Evolutionary conservation across 768 basidiomycete species (phyloP).

Genomic region (Rhizopogon vesiculosus): DNA sequence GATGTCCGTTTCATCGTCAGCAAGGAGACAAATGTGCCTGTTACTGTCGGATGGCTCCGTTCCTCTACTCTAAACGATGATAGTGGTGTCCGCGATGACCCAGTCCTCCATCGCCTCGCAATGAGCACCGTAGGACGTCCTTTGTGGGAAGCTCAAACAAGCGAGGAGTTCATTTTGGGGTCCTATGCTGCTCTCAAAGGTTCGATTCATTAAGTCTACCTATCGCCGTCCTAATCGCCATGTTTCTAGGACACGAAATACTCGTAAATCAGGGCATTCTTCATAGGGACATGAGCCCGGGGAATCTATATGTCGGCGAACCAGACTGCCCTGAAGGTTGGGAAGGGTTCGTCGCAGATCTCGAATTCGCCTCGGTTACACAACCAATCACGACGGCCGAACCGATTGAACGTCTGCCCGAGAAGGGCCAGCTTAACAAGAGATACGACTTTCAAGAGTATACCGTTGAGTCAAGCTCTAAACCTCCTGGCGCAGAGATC

Average conservation of each 20-base stretch:
- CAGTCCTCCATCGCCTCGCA: conserved; percentile 13
- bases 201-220: neutral
- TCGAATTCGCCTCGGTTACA: neutral
- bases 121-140: conserved; percentile 14
- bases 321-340: neutral
- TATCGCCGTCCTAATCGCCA: neutral
- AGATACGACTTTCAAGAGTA: neutral
- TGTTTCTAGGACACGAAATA: neutral
- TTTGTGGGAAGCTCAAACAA: conserved; percentile 9
- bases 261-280: neutral
- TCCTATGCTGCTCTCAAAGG: neutral
- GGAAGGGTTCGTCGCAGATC: neutral
- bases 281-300: conserved; percentile 3
- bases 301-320: neutral
- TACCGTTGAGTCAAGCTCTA: neutral
- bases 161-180: neutral
- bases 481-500: neutral
- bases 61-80: neutral
- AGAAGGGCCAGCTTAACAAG: neutral
- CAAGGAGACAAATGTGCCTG: neutral
- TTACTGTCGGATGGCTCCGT: neutral
- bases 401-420: neutral
- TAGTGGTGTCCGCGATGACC: neutral
- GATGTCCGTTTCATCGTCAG: neutral
- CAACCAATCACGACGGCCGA: too few species aligned